These are phyloP conservation scores for Didymella glomerata DNA, from an alignment of 2,329 filamentous ascomycete species.

Conservation along the genomic window DNA sequence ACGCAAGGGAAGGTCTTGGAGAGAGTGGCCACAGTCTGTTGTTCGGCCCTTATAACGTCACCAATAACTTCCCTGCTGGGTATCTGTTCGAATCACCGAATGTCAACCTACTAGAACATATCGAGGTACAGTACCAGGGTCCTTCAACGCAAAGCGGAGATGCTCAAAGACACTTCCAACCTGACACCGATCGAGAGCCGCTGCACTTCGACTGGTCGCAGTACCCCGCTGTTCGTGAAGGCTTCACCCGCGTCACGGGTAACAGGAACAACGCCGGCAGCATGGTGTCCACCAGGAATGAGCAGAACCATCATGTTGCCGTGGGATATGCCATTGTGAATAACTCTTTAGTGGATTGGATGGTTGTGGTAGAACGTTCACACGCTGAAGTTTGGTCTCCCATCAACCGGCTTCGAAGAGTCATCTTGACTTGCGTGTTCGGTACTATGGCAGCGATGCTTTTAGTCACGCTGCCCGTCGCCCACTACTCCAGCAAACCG, in stretches of 20 bases:
- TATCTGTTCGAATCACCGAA: slow-evolving; percentile 41
- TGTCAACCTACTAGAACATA: slow-evolving; percentile 31
- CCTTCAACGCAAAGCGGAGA: slow-evolving; percentile 40
- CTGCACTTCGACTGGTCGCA: slow-evolving; percentile 64
- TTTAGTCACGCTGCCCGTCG: slow-evolving; percentile 76
- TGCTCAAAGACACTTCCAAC: slow-evolving; percentile 37
- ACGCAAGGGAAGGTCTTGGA: slow-evolving; percentile 75
- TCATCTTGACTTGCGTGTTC: slow-evolving; percentile 85
- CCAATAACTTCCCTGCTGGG: slow-evolving; percentile 63
- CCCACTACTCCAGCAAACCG: slow-evolving; percentile 81
- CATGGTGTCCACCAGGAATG: slow-evolving; percentile 73
- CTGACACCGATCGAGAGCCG: slow-evolving; percentile 35
- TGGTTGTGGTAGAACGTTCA: slow-evolving; percentile 79
- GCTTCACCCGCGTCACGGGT: slow-evolving; percentile 60
- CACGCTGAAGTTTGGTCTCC: slow-evolving; percentile 77
- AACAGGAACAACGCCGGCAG: slow-evolving; percentile 73
- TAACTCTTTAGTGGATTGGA: slow-evolving; percentile 78
- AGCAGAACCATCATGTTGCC: slow-evolving; percentile 73
- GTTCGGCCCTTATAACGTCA: slow-evolving; percentile 70
- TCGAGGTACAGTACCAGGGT: slow-evolving; percentile 42
- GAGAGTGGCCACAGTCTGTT: slow-evolving; percentile 75
- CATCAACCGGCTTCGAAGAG: slow-evolving; percentile 76
- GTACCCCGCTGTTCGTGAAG: slow-evolving; percentile 70
- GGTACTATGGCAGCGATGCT: slow-evolving; percentile 78
- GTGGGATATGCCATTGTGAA: slow-evolving; percentile 79